These are phyloP conservation scores for Nakaseomyces sp. DNA, from an alignment of 1,139 yeast genomes.

Conservation along the genomic window DNA sequence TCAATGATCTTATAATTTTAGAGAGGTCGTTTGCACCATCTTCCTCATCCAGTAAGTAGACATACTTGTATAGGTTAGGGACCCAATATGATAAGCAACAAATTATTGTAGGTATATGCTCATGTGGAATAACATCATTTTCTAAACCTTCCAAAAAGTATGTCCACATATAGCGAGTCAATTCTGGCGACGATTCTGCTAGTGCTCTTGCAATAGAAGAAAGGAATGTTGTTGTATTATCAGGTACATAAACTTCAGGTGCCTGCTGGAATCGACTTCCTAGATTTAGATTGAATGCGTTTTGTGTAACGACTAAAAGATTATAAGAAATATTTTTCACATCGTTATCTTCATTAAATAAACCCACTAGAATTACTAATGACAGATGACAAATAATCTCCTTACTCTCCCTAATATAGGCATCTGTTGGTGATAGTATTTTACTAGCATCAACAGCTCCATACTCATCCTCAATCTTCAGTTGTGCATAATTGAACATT, in stretches of 20 bases:
- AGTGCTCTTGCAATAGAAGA: slow-evolving; percentile 51
- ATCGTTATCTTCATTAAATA: slow-evolving; percentile 48
- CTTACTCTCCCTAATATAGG: slow-evolving; percentile 15
- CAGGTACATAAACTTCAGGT: slow-evolving; percentile 62
- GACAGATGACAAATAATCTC: slow-evolving; percentile 45
- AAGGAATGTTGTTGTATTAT: slow-evolving; percentile 58
- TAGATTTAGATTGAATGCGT: slow-evolving; percentile 52
- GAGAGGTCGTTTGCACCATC: slow-evolving; percentile 54
- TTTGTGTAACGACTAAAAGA: slow-evolving; percentile 53
- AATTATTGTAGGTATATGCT: slow-evolving; percentile 29
- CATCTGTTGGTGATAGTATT: slow-evolving; percentile 1
- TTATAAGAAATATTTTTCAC: slow-evolving; percentile 58
- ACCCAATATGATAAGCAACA: slow-evolving; percentile 72
- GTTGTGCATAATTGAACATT: slow-evolving; percentile 52
- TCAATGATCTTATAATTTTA: slow-evolving; percentile 53
- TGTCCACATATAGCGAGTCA: slow-evolving; percentile 39
- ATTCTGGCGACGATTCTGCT: slow-evolving; percentile 47
- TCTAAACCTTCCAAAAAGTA: slow-evolving; percentile 24
- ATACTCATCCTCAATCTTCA: slow-evolving; percentile 39
- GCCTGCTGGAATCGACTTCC: slow-evolving; percentile 52
- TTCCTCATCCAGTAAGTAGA: slow-evolving; percentile 44
- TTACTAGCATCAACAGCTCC: slow-evolving; percentile 10
- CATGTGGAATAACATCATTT: slow-evolving; percentile 17
- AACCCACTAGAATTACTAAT: slow-evolving; percentile 58
- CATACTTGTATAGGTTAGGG: slow-evolving; percentile 52